A percentile compares a stretch with the other conserved stretches of the same genome.
Conservation (phyloP, 805 yeast genomes). For the Metschnikowia hibisci region DNA sequence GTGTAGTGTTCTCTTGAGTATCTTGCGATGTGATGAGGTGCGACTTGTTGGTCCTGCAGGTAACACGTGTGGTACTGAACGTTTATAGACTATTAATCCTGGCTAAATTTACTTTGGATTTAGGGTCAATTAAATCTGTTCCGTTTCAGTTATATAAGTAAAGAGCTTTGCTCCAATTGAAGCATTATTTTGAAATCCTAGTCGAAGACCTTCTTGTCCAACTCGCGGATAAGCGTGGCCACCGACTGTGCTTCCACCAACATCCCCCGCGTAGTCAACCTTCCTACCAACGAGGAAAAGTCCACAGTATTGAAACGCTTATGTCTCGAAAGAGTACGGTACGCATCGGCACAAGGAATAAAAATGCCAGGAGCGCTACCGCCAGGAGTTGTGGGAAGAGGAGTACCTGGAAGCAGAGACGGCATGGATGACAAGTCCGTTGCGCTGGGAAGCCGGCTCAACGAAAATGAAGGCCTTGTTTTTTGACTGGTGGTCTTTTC, state of each 20-base stretch:
- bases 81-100: no score
- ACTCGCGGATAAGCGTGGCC: slow-evolving; percentile 75
- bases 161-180: neutral
- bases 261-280: slow-evolving; percentile 77
- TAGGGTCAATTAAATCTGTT: no score
- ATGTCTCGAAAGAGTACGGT: slow-evolving; percentile 79
- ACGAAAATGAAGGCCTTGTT: neutral
- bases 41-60: neutral
- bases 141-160: neutral
- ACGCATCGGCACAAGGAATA: slow-evolving; percentile 88
- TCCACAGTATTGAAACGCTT: slow-evolving; percentile 71
- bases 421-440: neutral
- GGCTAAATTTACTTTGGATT: no score
- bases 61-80: no score
- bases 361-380: slow-evolving; percentile 42
- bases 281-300: slow-evolving; percentile 67
- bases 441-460: slow-evolving; percentile 3
- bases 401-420: slow-evolving; percentile 17
- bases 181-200: slow-evolving; percentile 13
- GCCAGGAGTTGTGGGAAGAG: slow-evolving; percentile 17
- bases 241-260: slow-evolving; percentile 90
- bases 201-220: slow-evolving; percentile 63
- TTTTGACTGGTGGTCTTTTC: slow-evolving; percentile 2
- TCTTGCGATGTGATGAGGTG: neutral
- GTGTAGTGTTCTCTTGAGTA: neutral